Base-by-base conservation (phyloP, 202 grass and related monocot genomes). In the Dendrocalamus latiflorus region DNA sequence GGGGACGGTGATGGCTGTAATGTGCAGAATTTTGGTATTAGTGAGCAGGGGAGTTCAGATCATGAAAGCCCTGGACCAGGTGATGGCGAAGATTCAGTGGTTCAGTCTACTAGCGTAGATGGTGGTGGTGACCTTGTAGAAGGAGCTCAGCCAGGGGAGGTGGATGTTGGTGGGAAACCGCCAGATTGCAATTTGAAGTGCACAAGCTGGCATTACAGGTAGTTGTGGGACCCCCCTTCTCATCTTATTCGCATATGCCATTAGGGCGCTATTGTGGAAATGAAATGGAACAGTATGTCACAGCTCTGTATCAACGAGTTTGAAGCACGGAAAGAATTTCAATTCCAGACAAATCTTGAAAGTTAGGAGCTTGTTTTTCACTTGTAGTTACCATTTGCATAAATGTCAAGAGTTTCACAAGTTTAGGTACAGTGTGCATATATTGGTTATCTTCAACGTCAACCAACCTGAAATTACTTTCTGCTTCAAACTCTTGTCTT, bases 201-300 rank as follows among this genome's bases (percentile, higher is more conserved):
- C 71, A 68, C 89, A 91, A 68, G 72, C 70, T 55, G 80, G 82
- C 53, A 61, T 60, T 62, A 53, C 84, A 84, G 95, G 89, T 95
- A 78, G 13, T 86, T 81, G 39, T 74, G 18, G 45, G 55, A 74
- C 37, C 48, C 70, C 61, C 20, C 10, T 0, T 81, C 20, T 53
- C 34, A 21, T 87, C 33, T 74, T 81, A 65, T 72, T 20, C 36
- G n/a, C 76, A 41, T 80, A 48, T 85, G 22, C n/a, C 42, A 83
- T 69, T 76, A 58, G 8, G 41, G 37, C 12, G 18, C 39, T 80
- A 24, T 34, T 63, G 22, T 55, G 56, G n/a, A 72, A 81, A 17
- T 57, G 39, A 76, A 81, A 53, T 37, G 20, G 18, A 72, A 80
- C 20, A 42, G 16, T 70, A 81, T 10, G 50, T 57, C 60, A 38